Evolutionary conservation across 116 monocot genomes (phyloP).

Genomic region (Phalaenopsis hybrid): DNA sequence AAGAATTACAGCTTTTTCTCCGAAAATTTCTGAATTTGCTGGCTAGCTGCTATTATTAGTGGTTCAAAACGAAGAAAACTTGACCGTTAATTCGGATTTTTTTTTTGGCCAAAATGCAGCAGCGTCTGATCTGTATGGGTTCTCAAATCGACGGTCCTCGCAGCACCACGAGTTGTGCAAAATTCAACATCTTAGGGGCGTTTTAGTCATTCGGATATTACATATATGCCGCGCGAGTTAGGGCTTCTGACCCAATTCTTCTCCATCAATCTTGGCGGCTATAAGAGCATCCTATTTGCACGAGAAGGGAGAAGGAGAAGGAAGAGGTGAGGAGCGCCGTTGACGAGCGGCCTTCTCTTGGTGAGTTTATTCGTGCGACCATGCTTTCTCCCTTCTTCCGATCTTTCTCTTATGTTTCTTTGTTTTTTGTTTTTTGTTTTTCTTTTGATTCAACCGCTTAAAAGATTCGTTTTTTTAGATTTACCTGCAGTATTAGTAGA

Average conservation of each 20-base stretch:
- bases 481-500: background rate
- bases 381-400: background rate
- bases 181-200: background rate
- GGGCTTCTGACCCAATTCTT: background rate
- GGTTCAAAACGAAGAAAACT: no score
- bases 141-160: background rate
- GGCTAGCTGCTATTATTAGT: no score
- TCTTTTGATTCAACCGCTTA: background rate
- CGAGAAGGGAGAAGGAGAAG: background rate
- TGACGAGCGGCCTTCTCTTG: conserved; percentile 7
- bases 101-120: background rate
- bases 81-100: no score
- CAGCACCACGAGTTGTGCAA: background rate
- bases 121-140: background rate
- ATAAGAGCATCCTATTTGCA: background rate
- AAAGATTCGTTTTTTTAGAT: background rate
- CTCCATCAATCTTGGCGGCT: background rate
- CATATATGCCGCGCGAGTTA: background rate
- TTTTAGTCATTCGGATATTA: background rate
- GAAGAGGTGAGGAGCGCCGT: background rate
- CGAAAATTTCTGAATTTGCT: no score
- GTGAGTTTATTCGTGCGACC: background rate
- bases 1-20: no score
- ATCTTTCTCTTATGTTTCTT: background rate
- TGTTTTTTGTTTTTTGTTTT: background rate